Conservation (phyloP, 2,329 filamentous ascomycete species). For the Lachnellula hyalina region DNA sequence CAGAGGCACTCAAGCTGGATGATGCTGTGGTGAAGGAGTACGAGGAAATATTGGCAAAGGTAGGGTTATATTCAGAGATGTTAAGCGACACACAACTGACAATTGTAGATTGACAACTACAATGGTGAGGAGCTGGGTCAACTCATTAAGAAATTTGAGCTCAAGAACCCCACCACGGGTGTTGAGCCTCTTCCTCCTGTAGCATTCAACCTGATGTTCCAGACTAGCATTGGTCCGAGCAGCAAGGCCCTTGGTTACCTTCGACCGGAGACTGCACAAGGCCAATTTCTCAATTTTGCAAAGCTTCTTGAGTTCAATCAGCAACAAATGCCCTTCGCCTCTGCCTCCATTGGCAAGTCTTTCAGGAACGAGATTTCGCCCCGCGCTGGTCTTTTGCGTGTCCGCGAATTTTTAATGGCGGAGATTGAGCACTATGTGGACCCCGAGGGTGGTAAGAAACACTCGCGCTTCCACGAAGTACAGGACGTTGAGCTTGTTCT, state of each 20-base stretch:
- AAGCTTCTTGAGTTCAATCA: conserved; percentile 97
- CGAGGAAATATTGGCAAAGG: conserved; percentile 78
- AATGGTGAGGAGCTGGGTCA: conserved; percentile 78
- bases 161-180: conserved; percentile 80
- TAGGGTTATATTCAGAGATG: conserved; percentile 14
- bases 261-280: conserved; percentile 91
- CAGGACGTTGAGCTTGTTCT: conserved; percentile 78
- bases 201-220: conserved; percentile 98
- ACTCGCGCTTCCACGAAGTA: conserved; percentile 80
- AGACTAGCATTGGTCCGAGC: conserved; percentile 89
- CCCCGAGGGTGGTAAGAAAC: conserved; percentile 90
- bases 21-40: conserved; percentile 85
- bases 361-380: conserved; percentile 98
- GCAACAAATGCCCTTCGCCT: conserved; percentile 92
- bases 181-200: conserved; percentile 74
- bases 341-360: conserved; percentile 93
- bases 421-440: conserved; percentile 99
- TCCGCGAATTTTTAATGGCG: conserved; percentile 97
- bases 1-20: conserved; percentile 77
- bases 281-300: conserved; percentile 94
- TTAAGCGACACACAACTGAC: conserved; percentile 10
- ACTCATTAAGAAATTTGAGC: conserved; percentile 85
- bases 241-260: conserved; percentile 81
- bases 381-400: conserved; percentile 81
- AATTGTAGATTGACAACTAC: conserved; percentile 80